Base-by-base conservation (phyloP, 176 grass and related monocot species). In the Panicum miliaceum region DNA sequence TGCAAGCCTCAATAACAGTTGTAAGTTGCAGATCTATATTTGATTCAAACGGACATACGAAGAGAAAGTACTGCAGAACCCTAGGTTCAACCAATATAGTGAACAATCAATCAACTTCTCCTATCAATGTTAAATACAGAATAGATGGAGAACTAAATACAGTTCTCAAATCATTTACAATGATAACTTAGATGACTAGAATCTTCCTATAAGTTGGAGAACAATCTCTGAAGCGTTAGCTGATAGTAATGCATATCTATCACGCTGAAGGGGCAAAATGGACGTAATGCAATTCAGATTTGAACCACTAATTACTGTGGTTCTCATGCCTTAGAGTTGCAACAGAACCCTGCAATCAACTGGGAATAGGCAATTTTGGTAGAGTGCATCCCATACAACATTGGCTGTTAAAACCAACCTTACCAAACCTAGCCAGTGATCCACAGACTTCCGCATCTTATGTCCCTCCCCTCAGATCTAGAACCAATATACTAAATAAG, bases 401-500 rank as follows among this genome's bases (percentile, higher is more conserved):
- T 37, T 79, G 48, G 80, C 80, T 80, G 68, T 79, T 60, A 90
- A 90, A 75, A 87, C 68, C 52, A 79, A 74, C 23, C 13, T 75
- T 79, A 83, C 74, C 29, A 77, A 62, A 76, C 48, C 38, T 34
- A 61, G 75, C 59, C 50, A 68, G 64, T 46, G 86, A 82, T 83
- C 68, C 75, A 79, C 60, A 75, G 51, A 66, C 68, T 66, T 80
- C 53, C 25, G 43, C 86, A 68, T 80, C 78, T 15, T 43, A 60
- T 75, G 68, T 16, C 42, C 43, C 71, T 60, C 51, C 40, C 41
- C 35, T 86, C 66, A 90, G 75, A 84, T 90, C 89, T 68, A 80
- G 50, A 87, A 73, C 51, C 68, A 62, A 54, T 83, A 77, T 75
- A 74, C 50, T 63, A 90, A 87, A 90, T 64, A 87, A 80, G 32